These are phyloP conservation scores for Carex scoparia DNA, from an alignment of 176 grass and related monocot species.

Conservation along the genomic window DNA sequence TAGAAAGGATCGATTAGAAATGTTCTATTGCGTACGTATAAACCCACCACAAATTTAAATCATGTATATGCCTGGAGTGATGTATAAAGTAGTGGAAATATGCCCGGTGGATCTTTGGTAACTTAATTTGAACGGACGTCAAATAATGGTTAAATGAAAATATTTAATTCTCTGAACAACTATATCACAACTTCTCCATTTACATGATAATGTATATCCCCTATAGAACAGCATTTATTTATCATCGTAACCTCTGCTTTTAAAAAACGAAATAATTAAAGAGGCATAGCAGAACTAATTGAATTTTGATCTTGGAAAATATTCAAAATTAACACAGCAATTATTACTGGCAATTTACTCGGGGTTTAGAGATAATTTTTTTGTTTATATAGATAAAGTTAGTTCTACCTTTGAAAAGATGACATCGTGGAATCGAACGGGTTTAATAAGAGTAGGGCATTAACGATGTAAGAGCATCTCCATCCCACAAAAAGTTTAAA, in stretches of 20 bases:
- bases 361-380: neutral
- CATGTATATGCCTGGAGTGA: neutral
- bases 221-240: neutral
- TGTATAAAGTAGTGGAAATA: neutral
- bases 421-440: neutral
- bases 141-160: neutral
- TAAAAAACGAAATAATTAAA: neutral
- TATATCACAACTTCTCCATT: neutral
- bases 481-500: too few relatives aligned
- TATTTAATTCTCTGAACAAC: neutral
- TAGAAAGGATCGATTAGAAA: neutral
- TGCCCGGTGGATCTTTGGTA: neutral
- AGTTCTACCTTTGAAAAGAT: neutral
- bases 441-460: neutral
- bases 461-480: neutral
- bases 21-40: neutral
- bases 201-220: neutral
- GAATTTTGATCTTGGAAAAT: neutral
- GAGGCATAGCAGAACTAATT: neutral
- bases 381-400: neutral
- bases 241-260: neutral
- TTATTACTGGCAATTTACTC: neutral
- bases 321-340: neutral
- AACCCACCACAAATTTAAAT: neutral
- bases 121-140: neutral